phyloP scores from a whole-genome alignment of 768 basidiomycete genomes.

The Lactifluus hygrophoroides region DNA sequence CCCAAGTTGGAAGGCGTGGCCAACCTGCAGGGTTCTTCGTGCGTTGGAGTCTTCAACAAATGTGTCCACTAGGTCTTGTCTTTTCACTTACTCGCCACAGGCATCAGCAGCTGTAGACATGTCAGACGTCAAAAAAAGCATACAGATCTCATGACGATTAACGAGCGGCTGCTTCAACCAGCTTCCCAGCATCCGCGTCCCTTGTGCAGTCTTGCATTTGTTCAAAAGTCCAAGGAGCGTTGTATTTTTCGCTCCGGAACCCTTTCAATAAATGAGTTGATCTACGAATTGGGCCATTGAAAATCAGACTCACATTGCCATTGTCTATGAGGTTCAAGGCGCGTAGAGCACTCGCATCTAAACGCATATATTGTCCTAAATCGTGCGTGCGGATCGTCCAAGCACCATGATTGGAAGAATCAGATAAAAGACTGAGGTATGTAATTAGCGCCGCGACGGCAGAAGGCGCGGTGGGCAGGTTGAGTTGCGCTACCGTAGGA shows the following conservation, averaged over 20 bases:
- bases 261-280: constrained; percentile 28
- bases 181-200: constrained; percentile 73
- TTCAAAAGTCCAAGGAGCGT: constrained; percentile 86
- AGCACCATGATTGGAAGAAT: constrained; percentile 68
- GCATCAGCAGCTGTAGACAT: neutral
- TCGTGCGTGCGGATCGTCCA: constrained; percentile 84
- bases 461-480: constrained; percentile 67
- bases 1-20: constrained; percentile 7
- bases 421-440: constrained; percentile 74
- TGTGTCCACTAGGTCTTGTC: constrained; percentile 81
- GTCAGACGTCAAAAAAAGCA: constrained; percentile 22
- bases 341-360: constrained; percentile 89
- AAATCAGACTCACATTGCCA: constrained; percentile 28
- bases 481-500: constrained; percentile 56
- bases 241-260: constrained; percentile 65
- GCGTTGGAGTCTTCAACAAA: constrained; percentile 74
- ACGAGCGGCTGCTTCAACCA: constrained; percentile 97
- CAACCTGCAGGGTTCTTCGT: constrained; percentile 65
- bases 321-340: constrained; percentile 80
- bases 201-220: constrained; percentile 94
- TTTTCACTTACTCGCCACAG: constrained; percentile 44
- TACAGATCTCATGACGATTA: constrained; percentile 88
- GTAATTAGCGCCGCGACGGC: constrained; percentile 73
- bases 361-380: constrained; percentile 87
- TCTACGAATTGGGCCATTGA: neutral